Conservation (phyloP, 257 asterid species). For the Scutellaria minor region DNA sequence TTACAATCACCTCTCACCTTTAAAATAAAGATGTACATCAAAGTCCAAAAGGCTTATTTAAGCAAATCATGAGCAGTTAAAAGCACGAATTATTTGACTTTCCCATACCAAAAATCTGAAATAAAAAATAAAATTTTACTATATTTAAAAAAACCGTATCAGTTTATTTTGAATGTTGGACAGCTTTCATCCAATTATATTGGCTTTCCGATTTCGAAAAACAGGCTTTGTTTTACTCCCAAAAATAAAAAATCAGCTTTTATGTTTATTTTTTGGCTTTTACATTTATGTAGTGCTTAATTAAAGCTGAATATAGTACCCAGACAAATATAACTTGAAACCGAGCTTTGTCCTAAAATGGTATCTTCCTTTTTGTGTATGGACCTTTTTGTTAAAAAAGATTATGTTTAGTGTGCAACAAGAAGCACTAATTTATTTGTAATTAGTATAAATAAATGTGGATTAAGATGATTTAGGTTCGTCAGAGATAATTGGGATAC, state of each 20-base stretch:
- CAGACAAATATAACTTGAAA: slow-evolving; percentile 18
- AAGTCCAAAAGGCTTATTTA: slow-evolving; percentile 42
- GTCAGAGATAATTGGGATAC: too few species aligned
- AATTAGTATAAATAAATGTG: too few species aligned
- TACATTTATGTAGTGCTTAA: neutral
- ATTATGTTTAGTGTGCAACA: too few species aligned
- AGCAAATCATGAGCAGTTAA: slow-evolving; percentile 21
- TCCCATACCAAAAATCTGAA: neutral
- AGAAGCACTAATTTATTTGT: too few species aligned
- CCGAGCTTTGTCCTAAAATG: slow-evolving; percentile 27
- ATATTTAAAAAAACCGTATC: neutral
- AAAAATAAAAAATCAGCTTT: neutral
- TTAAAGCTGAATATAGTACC: slow-evolving; percentile 33
- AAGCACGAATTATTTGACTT: slow-evolving; percentile 33
- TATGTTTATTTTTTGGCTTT: neutral
- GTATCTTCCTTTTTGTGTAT: slow-evolving; percentile 21
- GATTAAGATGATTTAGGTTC: too few species aligned
- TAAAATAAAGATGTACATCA: slow-evolving; percentile 35
- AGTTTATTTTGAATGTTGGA: slow-evolving; percentile 32
- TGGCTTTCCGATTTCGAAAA: neutral
- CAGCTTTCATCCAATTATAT: slow-evolving; percentile 6
- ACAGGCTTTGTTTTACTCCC: too few species aligned
- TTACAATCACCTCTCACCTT: slow-evolving; percentile 35
- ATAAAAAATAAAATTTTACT: neutral
- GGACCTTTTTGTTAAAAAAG: neutral